Evolutionary conservation across 768 basidiomycete species (phyloP), one percentile per base, ranked within the genome.

Genomic region (Auricularia heimuer): DNA sequence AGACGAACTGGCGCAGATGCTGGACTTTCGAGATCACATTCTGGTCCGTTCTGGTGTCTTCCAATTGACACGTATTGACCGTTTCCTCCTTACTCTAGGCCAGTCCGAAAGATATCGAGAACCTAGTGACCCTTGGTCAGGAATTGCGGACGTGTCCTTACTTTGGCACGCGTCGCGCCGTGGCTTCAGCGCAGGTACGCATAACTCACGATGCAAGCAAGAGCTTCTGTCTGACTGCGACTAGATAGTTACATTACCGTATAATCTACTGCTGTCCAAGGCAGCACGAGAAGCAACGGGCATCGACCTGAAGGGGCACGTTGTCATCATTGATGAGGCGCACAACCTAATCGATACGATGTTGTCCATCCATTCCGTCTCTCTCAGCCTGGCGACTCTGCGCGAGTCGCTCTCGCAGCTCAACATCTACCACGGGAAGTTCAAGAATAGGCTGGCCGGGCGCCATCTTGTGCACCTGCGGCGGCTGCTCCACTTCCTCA

Each of bases 281-380:
- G 81, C 82, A 1, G 91, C 94, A 1, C 80, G 96, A 62, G 92
- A 97, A 70, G 86, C 93, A 0, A 80, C 98, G 0, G 90, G 90
- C 2, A 94, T 99, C 65, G 84, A 92, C 71, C 77, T 97, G 56
- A 88, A 82, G 11, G 83, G 87, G 70, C 93, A 97, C 70, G 80
- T 98, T 18, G 84, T 99, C 36, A 81, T 98, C 29, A 85, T 99
- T 63, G 96, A 99, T 71, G 96, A 99, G 77, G 96, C 96, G 0
- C 96, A 99, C 75, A 98, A 97, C 74, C 76, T 97, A 61, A 93
- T 95, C 70, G 87, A 94, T 21, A 93, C 94, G 0, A 78, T 99
- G 2, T 83, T 99, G 8, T 90, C 92, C 1, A 79, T 97, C 36
- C 92, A 96, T 64, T 90, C 90, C 1, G 79, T 85, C 34, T 77